These are phyloP conservation scores for Scleromitrula shiraiana DNA, from an alignment of 2,329 filamentous ascomycete genomes.

Conservation along the genomic window DNA sequence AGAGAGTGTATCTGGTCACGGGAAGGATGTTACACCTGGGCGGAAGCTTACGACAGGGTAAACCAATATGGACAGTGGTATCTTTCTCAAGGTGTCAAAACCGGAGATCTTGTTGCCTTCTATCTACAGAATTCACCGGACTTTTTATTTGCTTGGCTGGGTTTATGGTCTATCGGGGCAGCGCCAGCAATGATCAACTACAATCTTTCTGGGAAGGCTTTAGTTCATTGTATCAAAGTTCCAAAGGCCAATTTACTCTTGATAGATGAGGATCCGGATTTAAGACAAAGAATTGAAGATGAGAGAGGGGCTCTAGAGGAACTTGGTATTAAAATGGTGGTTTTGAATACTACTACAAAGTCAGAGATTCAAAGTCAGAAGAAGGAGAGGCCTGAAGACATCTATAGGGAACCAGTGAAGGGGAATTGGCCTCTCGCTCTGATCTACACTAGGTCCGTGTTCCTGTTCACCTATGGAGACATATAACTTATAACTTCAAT, in stretches of 20 bases:
- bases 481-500: not conserved
- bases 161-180: slow-evolving; percentile 55
- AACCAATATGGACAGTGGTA: slow-evolving; percentile 58
- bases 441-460: slow-evolving; percentile 56
- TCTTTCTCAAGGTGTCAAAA: slow-evolving; percentile 47
- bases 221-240: slow-evolving; percentile 58
- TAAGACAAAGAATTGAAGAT: slow-evolving; percentile 47
- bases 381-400: slow-evolving; percentile 45
- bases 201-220: slow-evolving; percentile 53
- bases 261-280: slow-evolving; percentile 46
- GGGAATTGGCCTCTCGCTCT: slow-evolving; percentile 50
- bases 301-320: slow-evolving; percentile 43
- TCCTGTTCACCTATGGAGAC: not conserved
- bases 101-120: slow-evolving; percentile 54
- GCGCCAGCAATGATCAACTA: slow-evolving; percentile 66
- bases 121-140: slow-evolving; percentile 62
- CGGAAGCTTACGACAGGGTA: slow-evolving; percentile 44
- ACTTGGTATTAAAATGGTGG: slow-evolving; percentile 45
- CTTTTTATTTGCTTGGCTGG: slow-evolving; percentile 59
- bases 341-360: slow-evolving; percentile 42
- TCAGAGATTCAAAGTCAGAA: slow-evolving; percentile 40
- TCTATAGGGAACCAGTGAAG: slow-evolving; percentile 44
- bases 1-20: slow-evolving; percentile 61
- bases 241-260: slow-evolving; percentile 48
- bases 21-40: slow-evolving; percentile 50